Base-by-base conservation (phyloP, 306 rosid genomes). In the Acacia confusa region DNA sequence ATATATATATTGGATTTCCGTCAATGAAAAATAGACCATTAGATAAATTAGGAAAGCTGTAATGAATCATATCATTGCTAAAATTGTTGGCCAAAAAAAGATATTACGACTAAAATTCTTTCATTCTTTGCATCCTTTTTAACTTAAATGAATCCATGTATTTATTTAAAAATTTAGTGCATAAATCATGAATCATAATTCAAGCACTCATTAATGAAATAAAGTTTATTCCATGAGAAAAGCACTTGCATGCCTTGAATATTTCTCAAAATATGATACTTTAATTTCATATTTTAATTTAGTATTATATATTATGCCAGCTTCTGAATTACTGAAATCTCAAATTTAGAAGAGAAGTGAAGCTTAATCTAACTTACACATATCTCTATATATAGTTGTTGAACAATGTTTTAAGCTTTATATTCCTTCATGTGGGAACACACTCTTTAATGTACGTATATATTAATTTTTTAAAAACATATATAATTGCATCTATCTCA, bases 391-490 rank as follows among this genome's bases (percentile, higher is more conserved):
- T 55, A 55, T 55, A 55, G 27, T 16, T 73, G 22, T 38, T 74
- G 61, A 77, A 44, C 67, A 67, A 50, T 50, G 20, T 16, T 22
- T 65, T 41, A 25, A 64, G 34, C 69, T 66, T 75, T 24, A 74
- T 67, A 72, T 76, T 83, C 84, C 82, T 85, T 84, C 89, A 78
- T 85, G 86, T 83, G 87, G 60, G 84, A 87, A 69, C 80, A 28
- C 85, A 45, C 52, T 30, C 85, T 88, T 86, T 87, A 80, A 69
- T 78, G 84, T 34, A 75, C 82, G 77, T 12, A 60, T 25, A 58
- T 45, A 45, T 36, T 45, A 47, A 3, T 12, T 80, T 88, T 84
- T 90, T 87, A 79, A 84, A 63, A 72, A 82, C 88, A 43, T 43
- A 43, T 17, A 79, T 83, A 82, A 77, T 72, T 87, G 79, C 81